Conservation (phyloP, 2,329 filamentous ascomycete genomes). For the Aspergillus transmontanensis region DNA sequence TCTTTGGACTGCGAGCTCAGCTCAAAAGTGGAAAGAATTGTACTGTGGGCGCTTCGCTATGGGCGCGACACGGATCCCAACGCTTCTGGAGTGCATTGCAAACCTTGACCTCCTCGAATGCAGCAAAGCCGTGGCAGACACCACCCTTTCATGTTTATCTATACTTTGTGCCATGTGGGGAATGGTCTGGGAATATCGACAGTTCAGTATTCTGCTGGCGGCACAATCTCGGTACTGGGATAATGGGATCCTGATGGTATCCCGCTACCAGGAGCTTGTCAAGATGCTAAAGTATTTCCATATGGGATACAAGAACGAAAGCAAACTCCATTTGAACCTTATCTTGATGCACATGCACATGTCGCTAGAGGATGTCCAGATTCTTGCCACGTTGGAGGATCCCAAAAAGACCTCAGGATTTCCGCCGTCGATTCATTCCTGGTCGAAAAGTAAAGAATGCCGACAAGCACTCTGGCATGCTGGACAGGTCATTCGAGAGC, state of each 20-base stretch:
- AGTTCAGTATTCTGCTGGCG: constrained; percentile 29
- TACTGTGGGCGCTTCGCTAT: not conserved
- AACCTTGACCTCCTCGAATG: not conserved
- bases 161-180: constrained; percentile 36
- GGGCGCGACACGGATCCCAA: not conserved
- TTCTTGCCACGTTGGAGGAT: constrained; percentile 5
- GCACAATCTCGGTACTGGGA: constrained; percentile 29
- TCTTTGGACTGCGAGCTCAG: not conserved
- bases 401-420: not conserved
- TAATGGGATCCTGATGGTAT: constrained; percentile 26
- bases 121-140: not conserved
- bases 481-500: constrained; percentile 11
- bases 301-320: constrained; percentile 14
- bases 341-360: constrained; percentile 14
- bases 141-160: constrained; percentile 27
- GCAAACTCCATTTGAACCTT: constrained; percentile 5
- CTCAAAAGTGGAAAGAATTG: not conserved
- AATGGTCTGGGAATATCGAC: constrained; percentile 34
- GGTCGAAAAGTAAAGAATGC: constrained; percentile 3
- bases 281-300: constrained; percentile 27
- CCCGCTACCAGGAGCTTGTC: constrained; percentile 32
- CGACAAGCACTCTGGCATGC: constrained; percentile 17
- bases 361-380: constrained; percentile 15
- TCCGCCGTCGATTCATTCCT: not conserved
- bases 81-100: not conserved